These are phyloP conservation scores for Entomortierella lignicola DNA, from an alignment of 192 early-diverging fungal genomes.

Conservation along the genomic window DNA sequence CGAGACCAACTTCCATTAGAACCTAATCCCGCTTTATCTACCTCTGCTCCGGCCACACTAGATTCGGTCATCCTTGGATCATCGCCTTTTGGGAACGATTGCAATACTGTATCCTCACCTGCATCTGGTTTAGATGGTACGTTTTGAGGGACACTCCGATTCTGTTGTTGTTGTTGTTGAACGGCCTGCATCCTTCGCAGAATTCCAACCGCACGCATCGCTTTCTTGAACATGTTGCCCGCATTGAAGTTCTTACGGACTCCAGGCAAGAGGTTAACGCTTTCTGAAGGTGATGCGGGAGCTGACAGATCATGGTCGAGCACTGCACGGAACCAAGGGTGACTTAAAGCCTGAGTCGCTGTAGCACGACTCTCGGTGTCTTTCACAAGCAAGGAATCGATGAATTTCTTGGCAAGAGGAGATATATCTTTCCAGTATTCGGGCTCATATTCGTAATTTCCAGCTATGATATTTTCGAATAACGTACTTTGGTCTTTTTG, in stretches of 20 bases:
- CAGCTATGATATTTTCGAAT: conserved; percentile 75
- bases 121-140: background rate
- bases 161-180: background rate
- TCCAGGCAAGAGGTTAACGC: conserved; percentile 40
- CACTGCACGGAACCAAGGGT: conserved; percentile 82
- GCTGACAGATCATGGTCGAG: conserved; percentile 34
- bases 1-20: background rate
- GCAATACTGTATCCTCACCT: background rate
- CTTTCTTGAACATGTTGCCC: conserved; percentile 43
- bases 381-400: conserved; percentile 72
- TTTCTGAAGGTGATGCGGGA: conserved; percentile 31
- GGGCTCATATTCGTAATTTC: conserved; percentile 77
- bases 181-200: conserved; percentile 37
- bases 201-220: conserved; percentile 32
- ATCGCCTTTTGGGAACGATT: too few relatives aligned
- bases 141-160: background rate
- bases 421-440: conserved; percentile 89
- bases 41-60: too few relatives aligned
- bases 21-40: background rate
- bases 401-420: conserved; percentile 77
- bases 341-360: conserved; percentile 79
- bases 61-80: too few relatives aligned
- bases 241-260: conserved; percentile 51
- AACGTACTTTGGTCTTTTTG: conserved; percentile 64
- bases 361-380: conserved; percentile 81